Evolutionary conservation across 1,284 basidiomycete species (phyloP), one percentile per base, ranked within the genome.

Genomic region (Uromyces viciae-fabae): DNA sequence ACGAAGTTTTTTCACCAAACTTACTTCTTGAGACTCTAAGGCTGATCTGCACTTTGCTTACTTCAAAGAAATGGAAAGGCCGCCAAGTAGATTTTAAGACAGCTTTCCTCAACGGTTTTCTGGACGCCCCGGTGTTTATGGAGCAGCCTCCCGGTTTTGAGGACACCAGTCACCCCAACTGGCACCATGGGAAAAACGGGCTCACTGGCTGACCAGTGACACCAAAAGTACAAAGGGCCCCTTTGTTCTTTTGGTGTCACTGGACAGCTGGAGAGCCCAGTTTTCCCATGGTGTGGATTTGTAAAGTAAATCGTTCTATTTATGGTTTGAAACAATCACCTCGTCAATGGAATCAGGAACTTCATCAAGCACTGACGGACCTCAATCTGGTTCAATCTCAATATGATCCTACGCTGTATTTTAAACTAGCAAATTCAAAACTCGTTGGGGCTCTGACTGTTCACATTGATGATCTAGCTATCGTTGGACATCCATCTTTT

Each of bases 1-100:
- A 81, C 43, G 73, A 82, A 40, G 81, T 80, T 25, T 82, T 56
- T 68, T 40, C 80, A 7, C 81, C 80, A 31, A 54, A 75, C 3
- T 28, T 60, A 8, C 33, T 14, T 2, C 36, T 54, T 22, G 22
- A 31, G 36, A 43, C 60, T 11, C 17, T 81, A 2, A 31, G 62
- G 9, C 15, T 56, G 14, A 25, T 81, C 25, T 68, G 74, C 19
- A 54, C 73, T 7, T 28, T 81, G 7, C 36, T 46, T 2, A 46
- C 43, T 14, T 22, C 19, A 19, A 42, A 43, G 19, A 36, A 33
- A 7, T 75, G 42, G 60, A 58, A 49, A 33, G 62, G 71, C 14
- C 36, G 75, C n/a, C 71, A 81, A 52, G 28, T 81, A 15, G 78
- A 81, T 40, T 68, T 81, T 36, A 68, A 28, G 64, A 68, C 64